A percentile compares a stretch with the other conserved stretches of the same genome.
Conservation (phyloP, 495 filamentous ascomycete genomes). For the Viridothelium virens region DNA sequence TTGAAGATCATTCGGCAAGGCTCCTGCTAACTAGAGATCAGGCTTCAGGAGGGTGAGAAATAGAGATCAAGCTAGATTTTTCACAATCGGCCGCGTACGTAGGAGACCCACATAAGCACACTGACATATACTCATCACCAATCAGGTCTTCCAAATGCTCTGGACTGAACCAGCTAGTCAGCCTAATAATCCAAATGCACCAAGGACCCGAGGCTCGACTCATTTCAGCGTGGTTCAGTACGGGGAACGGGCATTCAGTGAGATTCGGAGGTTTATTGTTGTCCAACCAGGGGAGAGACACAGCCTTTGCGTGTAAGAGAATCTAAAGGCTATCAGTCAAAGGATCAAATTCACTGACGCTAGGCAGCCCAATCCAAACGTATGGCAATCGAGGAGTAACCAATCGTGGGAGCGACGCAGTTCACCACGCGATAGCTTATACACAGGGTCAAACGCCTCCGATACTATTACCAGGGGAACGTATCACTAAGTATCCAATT, state of each 20-base stretch:
- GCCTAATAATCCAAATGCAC: background rate
- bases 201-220: background rate
- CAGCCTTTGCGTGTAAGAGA: background rate
- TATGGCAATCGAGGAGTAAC: background rate
- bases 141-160: background rate
- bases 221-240: conserved; percentile 7
- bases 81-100: background rate
- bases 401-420: background rate
- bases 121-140: background rate
- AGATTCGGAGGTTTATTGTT: conserved; percentile 5
- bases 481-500: background rate
- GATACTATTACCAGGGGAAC: background rate
- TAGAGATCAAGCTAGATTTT: background rate
- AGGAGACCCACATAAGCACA: background rate
- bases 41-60: background rate
- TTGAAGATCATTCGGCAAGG: background rate
- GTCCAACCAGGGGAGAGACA: background rate
- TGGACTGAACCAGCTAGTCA: background rate
- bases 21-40: background rate
- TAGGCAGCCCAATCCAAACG: background rate
- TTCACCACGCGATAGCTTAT: background rate
- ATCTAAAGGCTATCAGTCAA: too few species aligned
- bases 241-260: background rate
- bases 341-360: background rate
- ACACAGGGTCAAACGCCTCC: background rate